A percentile compares a stretch with the other conserved stretches of the same genome.
Conservation (phyloP, 164 flowering plant genomes). For the Sedum album region DNA sequence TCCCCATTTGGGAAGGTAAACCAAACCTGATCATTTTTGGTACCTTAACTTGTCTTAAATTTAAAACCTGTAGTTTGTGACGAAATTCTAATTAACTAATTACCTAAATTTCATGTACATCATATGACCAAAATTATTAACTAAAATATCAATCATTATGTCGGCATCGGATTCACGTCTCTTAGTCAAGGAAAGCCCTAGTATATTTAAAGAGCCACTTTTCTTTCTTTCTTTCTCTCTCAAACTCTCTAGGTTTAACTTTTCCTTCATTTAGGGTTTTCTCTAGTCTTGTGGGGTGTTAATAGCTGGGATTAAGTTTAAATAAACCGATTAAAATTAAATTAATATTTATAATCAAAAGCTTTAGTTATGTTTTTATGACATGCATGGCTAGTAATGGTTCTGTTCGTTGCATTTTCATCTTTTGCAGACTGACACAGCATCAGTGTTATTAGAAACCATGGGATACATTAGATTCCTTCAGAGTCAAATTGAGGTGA, state of each 20-base stretch:
- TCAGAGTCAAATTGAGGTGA: conserved; percentile 92
- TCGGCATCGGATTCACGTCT: not conserved
- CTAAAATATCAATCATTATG: not conserved
- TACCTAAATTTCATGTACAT: not conserved
- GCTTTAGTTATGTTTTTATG: not conserved
- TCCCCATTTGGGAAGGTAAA: conserved; percentile 63
- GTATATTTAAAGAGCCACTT: not conserved
- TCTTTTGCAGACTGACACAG: conserved; percentile 96
- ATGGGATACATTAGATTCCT: conserved; percentile 97
- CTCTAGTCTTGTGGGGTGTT: too few relatives aligned
- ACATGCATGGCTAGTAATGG: not conserved
- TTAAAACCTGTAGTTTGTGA: not conserved
- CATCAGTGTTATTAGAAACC: conserved; percentile 93
- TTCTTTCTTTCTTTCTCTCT: not conserved
- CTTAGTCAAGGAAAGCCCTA: not conserved
- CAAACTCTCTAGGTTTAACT: not conserved
- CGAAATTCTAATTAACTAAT: not conserved
- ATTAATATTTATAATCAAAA: too few relatives aligned
- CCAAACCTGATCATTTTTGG: not conserved
- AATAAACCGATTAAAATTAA: too few relatives aligned
- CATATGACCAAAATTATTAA: not conserved
- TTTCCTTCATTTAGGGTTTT: not conserved
- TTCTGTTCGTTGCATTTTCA: not conserved
- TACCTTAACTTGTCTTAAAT: not conserved
- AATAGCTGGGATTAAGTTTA: too few relatives aligned